Conservation (phyloP, 106 monocot species). For the Agapanthus africanus region DNA sequence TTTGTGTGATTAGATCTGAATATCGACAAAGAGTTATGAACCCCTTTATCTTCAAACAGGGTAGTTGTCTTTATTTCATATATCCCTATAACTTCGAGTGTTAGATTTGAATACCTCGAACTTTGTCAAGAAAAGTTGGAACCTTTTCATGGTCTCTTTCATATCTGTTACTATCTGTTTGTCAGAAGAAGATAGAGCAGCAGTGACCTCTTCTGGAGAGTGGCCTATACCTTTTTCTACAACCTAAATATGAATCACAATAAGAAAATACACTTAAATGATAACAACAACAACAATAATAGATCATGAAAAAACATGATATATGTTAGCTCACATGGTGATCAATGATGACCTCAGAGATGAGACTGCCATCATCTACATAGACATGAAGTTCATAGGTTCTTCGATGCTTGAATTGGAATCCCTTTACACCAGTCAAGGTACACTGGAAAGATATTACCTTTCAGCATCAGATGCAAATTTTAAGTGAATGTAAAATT, state of each 20-base stretch:
- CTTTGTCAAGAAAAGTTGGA: constrained; percentile 67
- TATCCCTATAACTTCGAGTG: too few relatives aligned
- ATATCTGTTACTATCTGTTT: constrained; percentile 42
- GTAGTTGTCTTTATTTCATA: too few relatives aligned
- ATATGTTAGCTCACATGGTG: constrained; percentile 49
- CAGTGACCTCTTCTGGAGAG: constrained; percentile 57
- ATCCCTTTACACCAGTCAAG: constrained; percentile 73
- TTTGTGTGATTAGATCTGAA: neutral
- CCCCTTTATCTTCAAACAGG: too few relatives aligned
- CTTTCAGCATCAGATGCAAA: neutral
- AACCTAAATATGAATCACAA: constrained; percentile 33
- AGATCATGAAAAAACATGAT: neutral
- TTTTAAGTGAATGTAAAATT: neutral
- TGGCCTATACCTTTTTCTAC: constrained; percentile 64
- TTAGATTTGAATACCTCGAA: constrained; percentile 60
- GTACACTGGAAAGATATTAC: constrained; percentile 51
- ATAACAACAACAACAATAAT: neutral
- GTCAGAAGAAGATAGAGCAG: constrained; percentile 62
- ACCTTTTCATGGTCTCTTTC: constrained; percentile 63
- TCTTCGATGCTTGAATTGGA: constrained; percentile 48
- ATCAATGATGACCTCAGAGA: constrained; percentile 71
- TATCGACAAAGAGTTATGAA: neutral
- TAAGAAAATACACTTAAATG: neutral
- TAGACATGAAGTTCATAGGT: constrained; percentile 69
- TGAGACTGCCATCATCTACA: constrained; percentile 96